Evolutionary conservation across 1,284 basidiomycete species (phyloP), one percentile per base, ranked within the genome.

Genomic region (Pulveroboletus sp.): DNA sequence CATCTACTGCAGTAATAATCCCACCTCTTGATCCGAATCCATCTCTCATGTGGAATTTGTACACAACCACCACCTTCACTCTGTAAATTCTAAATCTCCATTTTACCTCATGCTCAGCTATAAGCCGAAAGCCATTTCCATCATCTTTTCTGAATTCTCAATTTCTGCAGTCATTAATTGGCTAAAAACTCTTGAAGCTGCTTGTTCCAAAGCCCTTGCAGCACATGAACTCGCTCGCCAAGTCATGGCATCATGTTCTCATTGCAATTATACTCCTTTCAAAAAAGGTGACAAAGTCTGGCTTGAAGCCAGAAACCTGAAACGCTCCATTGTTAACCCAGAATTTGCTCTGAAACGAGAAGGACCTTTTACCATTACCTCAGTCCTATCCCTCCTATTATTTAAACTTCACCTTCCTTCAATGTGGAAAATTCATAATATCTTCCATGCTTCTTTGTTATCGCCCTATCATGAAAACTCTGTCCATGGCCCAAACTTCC

Each of bases 101-200:
- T 61, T 58, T 15, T 59, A 5, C 4, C 49, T 61, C 20, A 58
- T 59, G 24, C 33, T 52, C 17, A 29, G 45, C 1, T 60, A 58
- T 43, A 38, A 58, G 46, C 36, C 26, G 12, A 7, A 5, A 10
- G n/a, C 20, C 12, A 12, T 24, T 2, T 9, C 29, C 12, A 12
- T 6, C 2, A 10, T 43, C 0, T 5, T 43, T 6, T 11, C n/a
- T 2, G 17, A 36, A 17, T 18, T 17, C 10, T 5, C 2, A 3
- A 7, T 43, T 20, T 18, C 26, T n/a, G 18, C 26, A 1, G 12
- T 43, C 6, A 18, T 28, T 9, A 5, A 4, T 9, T 18, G 18
- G 15, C 15, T 36, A 2, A 3, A 36, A 17, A 12, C 4, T 4
- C 35, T 36, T 3, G 4, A 14, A 18, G 35, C 43, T 2, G 11